Conservation (phyloP, 2,329 filamentous ascomycete species). For the Stemphylium vesicarium region DNA sequence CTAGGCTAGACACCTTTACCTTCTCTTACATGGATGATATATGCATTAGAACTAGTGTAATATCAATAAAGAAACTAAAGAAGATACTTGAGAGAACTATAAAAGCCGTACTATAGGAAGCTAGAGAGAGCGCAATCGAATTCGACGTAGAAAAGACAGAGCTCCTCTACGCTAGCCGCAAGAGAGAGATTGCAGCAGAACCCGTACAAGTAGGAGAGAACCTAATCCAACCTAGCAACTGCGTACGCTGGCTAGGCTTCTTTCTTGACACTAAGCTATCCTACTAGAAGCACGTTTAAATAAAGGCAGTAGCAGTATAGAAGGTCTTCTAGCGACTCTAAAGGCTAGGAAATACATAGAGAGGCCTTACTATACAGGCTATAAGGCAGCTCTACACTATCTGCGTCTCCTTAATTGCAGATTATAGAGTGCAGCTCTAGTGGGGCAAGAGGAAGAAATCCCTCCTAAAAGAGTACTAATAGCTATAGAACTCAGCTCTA, state of each 20-base stretch:
- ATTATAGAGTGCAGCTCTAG: background rate
- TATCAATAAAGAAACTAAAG: background rate
- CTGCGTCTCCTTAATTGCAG: background rate
- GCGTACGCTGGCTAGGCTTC: background rate
- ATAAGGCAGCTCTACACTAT: background rate
- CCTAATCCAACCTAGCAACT: background rate
- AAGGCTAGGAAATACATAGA: background rate
- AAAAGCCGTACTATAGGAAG: background rate
- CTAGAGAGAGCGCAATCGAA: background rate
- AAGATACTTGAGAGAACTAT: background rate
- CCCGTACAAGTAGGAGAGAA: background rate
- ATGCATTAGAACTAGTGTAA: background rate
- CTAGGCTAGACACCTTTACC: background rate
- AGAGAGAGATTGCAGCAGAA: background rate
- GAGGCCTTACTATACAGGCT: background rate
- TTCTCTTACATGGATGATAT: background rate
- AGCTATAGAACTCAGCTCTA: background rate
- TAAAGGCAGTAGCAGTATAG: background rate
- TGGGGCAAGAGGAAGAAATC: background rate
- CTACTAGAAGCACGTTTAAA: background rate
- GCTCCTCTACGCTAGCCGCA: background rate
- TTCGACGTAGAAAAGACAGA: background rate
- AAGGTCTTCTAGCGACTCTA: background rate
- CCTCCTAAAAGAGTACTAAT: background rate
- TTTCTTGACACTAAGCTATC: background rate